Conservation (phyloP, 2,329 filamentous ascomycete species). For the Fusarium tricinctum region DNA sequence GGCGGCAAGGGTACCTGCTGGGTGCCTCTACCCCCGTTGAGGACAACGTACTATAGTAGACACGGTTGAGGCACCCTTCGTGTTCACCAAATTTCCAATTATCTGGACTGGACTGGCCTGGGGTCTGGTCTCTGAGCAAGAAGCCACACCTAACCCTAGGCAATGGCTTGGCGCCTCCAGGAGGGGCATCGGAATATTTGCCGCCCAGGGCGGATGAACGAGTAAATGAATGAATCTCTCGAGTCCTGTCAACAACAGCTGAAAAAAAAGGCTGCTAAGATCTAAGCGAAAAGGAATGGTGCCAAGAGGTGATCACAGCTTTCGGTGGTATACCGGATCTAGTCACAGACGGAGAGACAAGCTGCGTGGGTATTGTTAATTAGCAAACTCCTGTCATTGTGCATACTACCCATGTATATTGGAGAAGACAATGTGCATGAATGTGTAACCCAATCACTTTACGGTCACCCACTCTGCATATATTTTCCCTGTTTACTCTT, state of each 20-base stretch:
- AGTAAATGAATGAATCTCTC: too few species aligned
- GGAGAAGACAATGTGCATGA: conserved; percentile 1
- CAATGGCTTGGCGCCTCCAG: conserved; percentile 24
- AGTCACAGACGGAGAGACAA: conserved; percentile 5
- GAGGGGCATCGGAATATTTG: too few species aligned
- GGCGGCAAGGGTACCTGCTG: neutral
- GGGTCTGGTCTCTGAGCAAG: conserved; percentile 15
- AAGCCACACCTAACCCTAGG: conserved; percentile 26
- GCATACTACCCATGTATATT: too few species aligned
- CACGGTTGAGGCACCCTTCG: neutral
- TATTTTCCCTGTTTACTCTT: too few species aligned
- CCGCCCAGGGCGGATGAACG: too few species aligned
- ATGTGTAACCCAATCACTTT: neutral
- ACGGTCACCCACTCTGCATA: too few species aligned
- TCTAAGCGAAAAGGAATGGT: conserved; percentile 36
- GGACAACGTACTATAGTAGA: conserved; percentile 5
- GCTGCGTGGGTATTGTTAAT: conserved; percentile 9
- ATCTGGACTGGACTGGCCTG: conserved; percentile 24
- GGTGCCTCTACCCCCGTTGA: neutral
- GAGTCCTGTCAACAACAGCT: too few species aligned
- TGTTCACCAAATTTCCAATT: conserved; percentile 10
- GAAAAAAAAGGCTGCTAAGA: conserved; percentile 33
- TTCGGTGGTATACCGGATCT: conserved; percentile 29
- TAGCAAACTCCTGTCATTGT: conserved; percentile 27
- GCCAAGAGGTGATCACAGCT: conserved; percentile 8